Base-by-base conservation (phyloP, 768 basidiomycete species). In the Kwoniella newhampshirensis region DNA sequence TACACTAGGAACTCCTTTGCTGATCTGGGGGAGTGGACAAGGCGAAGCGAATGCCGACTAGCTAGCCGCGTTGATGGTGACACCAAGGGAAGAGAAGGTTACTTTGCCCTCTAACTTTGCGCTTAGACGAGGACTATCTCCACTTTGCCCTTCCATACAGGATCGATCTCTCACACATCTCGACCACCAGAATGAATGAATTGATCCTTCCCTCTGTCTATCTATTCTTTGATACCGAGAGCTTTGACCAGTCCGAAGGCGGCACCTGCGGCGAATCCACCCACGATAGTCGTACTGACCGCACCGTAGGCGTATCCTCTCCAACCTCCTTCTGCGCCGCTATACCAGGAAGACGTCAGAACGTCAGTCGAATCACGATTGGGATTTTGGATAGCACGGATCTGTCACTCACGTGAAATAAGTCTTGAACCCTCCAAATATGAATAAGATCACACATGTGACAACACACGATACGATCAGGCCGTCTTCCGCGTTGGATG, bases 341-440 rank as follows among this genome's bases (percentile, higher is more conserved):
- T 72, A 46, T 18, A 60, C 15, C 40, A 42, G 30, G 4, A 56
- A n/a, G 36, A n/a, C 11, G 44, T 25, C 40, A 43, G 27, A 18
- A 18, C 15, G 26, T 23, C 28, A 46, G 30, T 35, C 8, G 26
- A 13, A n/a, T 20, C 18, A 12, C 20, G 17, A 28, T 23, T 26
- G 13, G 26, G 15, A n/a, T 4, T 18, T 15, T 12, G 27, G 4
- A 30, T 25, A 8, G 39, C 17, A 25, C 21, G 20, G 6, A 8
- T n/a, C n/a, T n/a, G n/a, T n/a, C 0, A 71, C 70, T 65, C 50
- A 68, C 0, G 90, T 93, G 40, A 91, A 81, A 55, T 86, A 86
- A 0, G 92, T 85, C 75, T 97, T 97, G 72, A 93, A 84, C 1
- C 84, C 87, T 41, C 94, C 94, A 71, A 98, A 99, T 51, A 93